Conservation (phyloP, 441 rosid genomes). For the Cnidoscolus chayamansa region DNA sequence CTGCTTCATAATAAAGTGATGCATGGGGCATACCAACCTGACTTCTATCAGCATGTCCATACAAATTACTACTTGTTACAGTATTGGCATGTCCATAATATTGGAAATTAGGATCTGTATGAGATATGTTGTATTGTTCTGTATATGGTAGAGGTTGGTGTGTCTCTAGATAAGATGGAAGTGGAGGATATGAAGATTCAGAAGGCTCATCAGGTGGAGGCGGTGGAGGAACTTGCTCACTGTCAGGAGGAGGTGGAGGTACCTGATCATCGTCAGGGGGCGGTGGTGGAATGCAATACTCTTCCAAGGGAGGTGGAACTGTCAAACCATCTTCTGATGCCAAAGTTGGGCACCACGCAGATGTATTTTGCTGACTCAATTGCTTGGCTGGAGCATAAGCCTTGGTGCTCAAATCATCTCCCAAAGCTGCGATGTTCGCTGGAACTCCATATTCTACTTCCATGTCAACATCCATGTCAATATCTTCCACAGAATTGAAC, state of each 20-base stretch:
- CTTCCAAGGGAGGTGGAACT: constrained; percentile 66
- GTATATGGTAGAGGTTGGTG: constrained; percentile 48
- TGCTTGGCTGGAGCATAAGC: constrained; percentile 31
- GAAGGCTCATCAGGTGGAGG: constrained; percentile 63
- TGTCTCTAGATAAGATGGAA: constrained; percentile 43
- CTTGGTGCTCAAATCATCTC: constrained; percentile 30
- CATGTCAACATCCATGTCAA: constrained; percentile 92
- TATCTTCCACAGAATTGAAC: constrained; percentile 50
- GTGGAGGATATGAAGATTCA: constrained; percentile 46
- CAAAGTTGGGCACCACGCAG: constrained; percentile 30
- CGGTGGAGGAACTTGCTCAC: constrained; percentile 49
- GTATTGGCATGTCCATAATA: constrained; percentile 49
- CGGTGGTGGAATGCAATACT: constrained; percentile 92
- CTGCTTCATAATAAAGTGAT: constrained; percentile 53
- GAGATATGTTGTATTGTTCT: constrained; percentile 57
- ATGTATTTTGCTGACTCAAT: constrained; percentile 30
- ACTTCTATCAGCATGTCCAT: constrained; percentile 61
- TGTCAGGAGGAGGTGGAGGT: constrained; percentile 87
- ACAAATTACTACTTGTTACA: constrained; percentile 45
- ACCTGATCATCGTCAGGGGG: constrained; percentile 59
- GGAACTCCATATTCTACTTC: constrained; percentile 75
- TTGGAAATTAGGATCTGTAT: constrained; percentile 49
- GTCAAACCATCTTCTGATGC: constrained; percentile 29
- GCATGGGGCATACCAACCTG: constrained; percentile 55
- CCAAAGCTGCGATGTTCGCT: constrained; percentile 18